phyloP scores from a whole-genome alignment of 371 early-diverging fungal genomes.

The Rhizopus microsporus region DNA sequence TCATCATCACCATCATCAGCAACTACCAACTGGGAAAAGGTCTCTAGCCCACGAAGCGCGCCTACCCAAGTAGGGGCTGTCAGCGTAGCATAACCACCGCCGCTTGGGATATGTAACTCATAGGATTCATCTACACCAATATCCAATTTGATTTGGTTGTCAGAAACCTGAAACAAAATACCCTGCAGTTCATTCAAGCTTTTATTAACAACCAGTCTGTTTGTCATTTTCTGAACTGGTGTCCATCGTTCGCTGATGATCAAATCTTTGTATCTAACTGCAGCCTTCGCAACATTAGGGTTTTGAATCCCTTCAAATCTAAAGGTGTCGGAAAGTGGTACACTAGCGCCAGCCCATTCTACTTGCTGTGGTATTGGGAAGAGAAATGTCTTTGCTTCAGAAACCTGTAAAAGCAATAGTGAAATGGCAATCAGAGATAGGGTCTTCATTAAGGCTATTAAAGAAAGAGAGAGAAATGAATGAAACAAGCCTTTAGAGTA shows the following conservation, averaged over 20 bases:
- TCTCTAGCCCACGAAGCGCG: conserved; percentile 56
- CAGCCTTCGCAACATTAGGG: conserved; percentile 11
- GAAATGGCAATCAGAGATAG: not conserved
- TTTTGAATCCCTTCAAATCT: conserved; percentile 19
- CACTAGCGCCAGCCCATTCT: conserved; percentile 8
- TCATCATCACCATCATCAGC: not conserved
- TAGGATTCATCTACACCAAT: conserved; percentile 59
- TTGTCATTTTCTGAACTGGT: conserved; percentile 16
- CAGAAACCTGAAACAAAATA: conserved; percentile 4
- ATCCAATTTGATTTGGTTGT: conserved; percentile 12
- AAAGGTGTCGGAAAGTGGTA: conserved; percentile 6
- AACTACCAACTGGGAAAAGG: conserved; percentile 48
- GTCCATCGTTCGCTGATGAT: conserved; percentile 14
- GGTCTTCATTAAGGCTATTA: not conserved
- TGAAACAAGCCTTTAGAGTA: not conserved
- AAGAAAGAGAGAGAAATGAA: not conserved
- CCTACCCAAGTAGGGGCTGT: conserved; percentile 59
- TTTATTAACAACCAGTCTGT: not conserved
- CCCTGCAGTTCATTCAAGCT: conserved; percentile 1
- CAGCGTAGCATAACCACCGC: conserved; percentile 37
- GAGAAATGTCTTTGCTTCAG: conserved; percentile 17
- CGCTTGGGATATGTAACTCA: conserved; percentile 43
- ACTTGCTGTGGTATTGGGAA: conserved; percentile 20
- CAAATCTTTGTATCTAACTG: conserved; percentile 7
- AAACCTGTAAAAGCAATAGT: not conserved